A percentile compares a stretch with the other conserved stretches of the same genome.
phyloP scores from a whole-genome alignment of 371 early-diverging fungal species.

The Mucor lusitanicus region DNA sequence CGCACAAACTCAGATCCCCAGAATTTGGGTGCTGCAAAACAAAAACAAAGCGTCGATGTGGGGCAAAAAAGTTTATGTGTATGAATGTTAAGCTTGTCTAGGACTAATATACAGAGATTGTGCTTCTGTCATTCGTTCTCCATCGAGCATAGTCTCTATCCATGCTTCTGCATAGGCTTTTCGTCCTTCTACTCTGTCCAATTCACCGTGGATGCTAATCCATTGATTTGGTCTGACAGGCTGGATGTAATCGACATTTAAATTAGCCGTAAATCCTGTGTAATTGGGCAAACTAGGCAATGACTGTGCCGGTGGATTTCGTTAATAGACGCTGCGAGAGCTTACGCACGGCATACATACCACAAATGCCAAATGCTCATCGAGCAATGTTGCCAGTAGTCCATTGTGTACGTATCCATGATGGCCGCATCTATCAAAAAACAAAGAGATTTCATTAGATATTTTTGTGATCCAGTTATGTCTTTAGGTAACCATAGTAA shows the following conservation, averaged over 20 bases:
- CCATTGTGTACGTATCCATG: constrained; percentile 74
- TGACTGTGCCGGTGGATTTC: constrained; percentile 28
- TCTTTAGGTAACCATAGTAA: constrained; percentile 2
- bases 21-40: constrained; percentile 13
- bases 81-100: constrained; percentile 4
- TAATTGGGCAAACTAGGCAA: constrained; percentile 63
- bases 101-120: constrained; percentile 38
- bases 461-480: not conserved
- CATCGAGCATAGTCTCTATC: constrained; percentile 54
- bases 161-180: constrained; percentile 72
- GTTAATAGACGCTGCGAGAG: not conserved
- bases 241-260: constrained; percentile 71
- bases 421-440: constrained; percentile 54
- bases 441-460: not conserved
- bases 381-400: constrained; percentile 67
- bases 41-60: not conserved
- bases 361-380: constrained; percentile 63
- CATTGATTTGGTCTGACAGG: constrained; percentile 67
- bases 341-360: constrained; percentile 16
- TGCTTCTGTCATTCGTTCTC: constrained; percentile 40
- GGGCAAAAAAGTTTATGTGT: not conserved
- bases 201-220: constrained; percentile 53
- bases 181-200: constrained; percentile 67
- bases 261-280: constrained; percentile 76
- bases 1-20: constrained; percentile 18